Conservation (phyloP, 345 rosid species). For the Aurinia saxatilis region DNA sequence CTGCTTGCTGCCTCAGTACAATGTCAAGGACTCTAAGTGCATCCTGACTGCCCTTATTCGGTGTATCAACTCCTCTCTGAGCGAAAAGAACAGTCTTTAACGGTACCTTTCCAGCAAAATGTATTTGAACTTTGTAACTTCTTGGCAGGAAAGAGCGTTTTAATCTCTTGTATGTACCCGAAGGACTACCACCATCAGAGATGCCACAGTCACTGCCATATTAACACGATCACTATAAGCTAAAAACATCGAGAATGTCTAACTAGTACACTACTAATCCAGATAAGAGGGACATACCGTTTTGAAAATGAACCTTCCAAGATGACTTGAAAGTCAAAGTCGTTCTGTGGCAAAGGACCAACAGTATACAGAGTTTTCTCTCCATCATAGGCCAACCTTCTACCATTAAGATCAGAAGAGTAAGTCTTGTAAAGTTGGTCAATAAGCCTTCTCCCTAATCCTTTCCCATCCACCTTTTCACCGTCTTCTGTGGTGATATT, state of each 20-base stretch:
- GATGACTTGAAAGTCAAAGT: conserved; percentile 50
- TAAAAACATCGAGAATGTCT: neutral
- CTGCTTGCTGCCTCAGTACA: conserved; percentile 75
- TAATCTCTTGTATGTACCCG: conserved; percentile 41
- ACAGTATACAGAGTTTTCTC: conserved; percentile 64
- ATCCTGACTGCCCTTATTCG: conserved; percentile 46
- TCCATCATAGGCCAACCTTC: conserved; percentile 76
- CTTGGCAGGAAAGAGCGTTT: conserved; percentile 49
- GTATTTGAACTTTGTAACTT: conserved; percentile 47
- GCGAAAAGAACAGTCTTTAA: conserved; percentile 43
- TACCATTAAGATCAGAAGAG: conserved; percentile 51
- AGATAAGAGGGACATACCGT: conserved; percentile 32
- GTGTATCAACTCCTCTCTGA: conserved; percentile 37
- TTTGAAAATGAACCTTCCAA: conserved; percentile 60
- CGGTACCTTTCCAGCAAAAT: conserved; percentile 55
- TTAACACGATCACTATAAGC: neutral
- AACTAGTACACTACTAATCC: conserved; percentile 5
- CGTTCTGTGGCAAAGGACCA: conserved; percentile 67
- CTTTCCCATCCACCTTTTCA: conserved; percentile 47
- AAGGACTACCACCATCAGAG: conserved; percentile 32
- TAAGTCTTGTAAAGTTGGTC: conserved; percentile 64
- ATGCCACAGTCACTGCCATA: conserved; percentile 30
- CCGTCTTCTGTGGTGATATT: conserved; percentile 49
- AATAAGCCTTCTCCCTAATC: conserved; percentile 63
- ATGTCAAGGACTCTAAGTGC: conserved; percentile 79